Evolutionary conservation across 768 basidiomycete species (phyloP).

Genomic region (Lactarius hatsudake): DNA sequence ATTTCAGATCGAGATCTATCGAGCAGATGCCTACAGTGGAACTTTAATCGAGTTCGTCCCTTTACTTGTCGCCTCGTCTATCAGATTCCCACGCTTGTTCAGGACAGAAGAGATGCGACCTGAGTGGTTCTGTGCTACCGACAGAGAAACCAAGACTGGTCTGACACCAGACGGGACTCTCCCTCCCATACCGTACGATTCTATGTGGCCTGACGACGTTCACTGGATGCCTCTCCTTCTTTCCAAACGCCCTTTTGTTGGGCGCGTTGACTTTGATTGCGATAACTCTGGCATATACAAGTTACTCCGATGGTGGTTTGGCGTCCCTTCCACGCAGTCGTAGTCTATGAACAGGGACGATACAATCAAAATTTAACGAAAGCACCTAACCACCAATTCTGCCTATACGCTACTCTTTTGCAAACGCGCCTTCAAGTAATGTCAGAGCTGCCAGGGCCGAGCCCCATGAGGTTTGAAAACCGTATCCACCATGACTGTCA

Average conservation of each 20-base stretch:
- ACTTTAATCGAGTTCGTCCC: conserved; percentile 59
- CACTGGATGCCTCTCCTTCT: conserved; percentile 69
- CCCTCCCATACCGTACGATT: conserved; percentile 55
- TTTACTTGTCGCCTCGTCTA: conserved; percentile 1
- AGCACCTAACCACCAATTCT: background rate
- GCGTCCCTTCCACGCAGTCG: conserved; percentile 15
- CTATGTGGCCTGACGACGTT: conserved; percentile 62
- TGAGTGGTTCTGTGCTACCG: conserved; percentile 60
- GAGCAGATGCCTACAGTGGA: conserved; percentile 59
- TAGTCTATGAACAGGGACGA: background rate
- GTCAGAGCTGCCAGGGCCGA: conserved; percentile 50
- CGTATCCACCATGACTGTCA: conserved; percentile 59
- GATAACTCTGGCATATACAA: conserved; percentile 16
- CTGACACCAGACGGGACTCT: conserved; percentile 11
- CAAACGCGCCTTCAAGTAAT: conserved; percentile 45
- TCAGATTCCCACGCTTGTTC: background rate
- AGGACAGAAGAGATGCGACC: conserved; percentile 91
- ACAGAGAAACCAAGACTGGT: conserved; percentile 10
- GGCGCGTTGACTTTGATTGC: conserved; percentile 45
- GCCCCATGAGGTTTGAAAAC: conserved; percentile 66
- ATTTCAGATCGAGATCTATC: conserved; percentile 72
- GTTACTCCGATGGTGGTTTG: conserved; percentile 27
- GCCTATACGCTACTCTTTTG: conserved; percentile 2
- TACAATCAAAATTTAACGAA: background rate
- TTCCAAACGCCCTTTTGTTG: conserved; percentile 42